A percentile compares a stretch with the other conserved stretches of the same genome.
Conservation (phyloP, 2,329 filamentous ascomycete genomes). For the Lizonia empirigonia region DNA sequence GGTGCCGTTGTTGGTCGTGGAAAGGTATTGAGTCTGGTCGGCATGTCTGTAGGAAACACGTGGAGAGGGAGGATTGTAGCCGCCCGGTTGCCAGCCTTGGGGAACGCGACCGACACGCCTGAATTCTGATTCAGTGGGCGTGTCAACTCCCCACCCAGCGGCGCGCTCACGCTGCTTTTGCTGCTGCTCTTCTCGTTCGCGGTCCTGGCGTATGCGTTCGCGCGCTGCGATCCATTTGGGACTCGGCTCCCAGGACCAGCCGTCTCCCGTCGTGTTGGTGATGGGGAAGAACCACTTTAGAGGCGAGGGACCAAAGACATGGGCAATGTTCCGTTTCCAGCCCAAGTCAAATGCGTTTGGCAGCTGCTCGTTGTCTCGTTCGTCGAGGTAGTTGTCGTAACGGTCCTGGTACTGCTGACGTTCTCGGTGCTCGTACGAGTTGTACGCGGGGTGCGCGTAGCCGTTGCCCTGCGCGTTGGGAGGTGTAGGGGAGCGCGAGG, state of each 20-base stretch:
- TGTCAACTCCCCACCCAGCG: constrained; percentile 68
- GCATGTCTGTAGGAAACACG: constrained; percentile 39
- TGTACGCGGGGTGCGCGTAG: constrained; percentile 52
- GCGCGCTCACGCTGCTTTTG: constrained; percentile 68
- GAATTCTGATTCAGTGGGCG: constrained; percentile 47
- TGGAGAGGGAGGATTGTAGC: constrained; percentile 33
- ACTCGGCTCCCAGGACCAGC: constrained; percentile 92
- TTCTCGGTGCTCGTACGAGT: constrained; percentile 60
- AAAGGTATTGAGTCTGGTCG: constrained; percentile 45
- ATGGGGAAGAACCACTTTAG: constrained; percentile 80
- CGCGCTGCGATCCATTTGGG: constrained; percentile 75
- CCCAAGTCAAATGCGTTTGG: constrained; percentile 95
- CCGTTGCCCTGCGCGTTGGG: constrained; percentile 40
- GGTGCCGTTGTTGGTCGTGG: constrained; percentile 40
- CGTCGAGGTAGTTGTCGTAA: constrained; percentile 83
- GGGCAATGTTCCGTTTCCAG: constrained; percentile 75
- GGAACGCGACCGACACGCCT: constrained; percentile 35
- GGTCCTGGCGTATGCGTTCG: constrained; percentile 60
- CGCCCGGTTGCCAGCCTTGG: constrained; percentile 40
- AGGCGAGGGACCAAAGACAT: constrained; percentile 78
- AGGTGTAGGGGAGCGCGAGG: constrained; percentile 47
- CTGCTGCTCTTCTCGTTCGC: constrained; percentile 49
- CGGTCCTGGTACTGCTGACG: constrained; percentile 67
- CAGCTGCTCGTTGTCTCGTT: constrained; percentile 83
- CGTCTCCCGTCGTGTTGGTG: constrained; percentile 85